Evolutionary conservation across 768 basidiomycete species (phyloP).

Genomic region (Lactarius vividus): DNA sequence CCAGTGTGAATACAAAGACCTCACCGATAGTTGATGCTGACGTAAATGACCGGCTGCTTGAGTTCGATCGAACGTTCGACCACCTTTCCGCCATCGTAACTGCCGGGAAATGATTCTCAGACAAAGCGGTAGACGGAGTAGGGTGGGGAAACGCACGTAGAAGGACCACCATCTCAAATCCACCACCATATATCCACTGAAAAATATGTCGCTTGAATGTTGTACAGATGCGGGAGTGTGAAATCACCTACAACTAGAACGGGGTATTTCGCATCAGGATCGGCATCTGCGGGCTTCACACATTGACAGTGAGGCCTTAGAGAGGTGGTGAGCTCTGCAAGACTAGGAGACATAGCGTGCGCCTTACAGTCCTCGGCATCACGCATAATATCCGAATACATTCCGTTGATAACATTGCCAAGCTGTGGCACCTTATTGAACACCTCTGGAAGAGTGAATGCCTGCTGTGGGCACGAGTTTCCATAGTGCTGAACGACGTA

Average conservation of each 20-base stretch:
- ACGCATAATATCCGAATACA: constrained; percentile 11
- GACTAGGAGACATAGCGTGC: background rate
- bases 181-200: constrained; percentile 33
- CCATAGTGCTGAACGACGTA: constrained; percentile 26
- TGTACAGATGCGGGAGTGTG: no score
- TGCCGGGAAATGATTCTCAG: constrained; percentile 1
- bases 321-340: background rate
- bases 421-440: background rate
- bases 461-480: constrained; percentile 32
- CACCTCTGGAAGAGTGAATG: constrained; percentile 15
- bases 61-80: constrained; percentile 31
- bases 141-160: constrained; percentile 2
- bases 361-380: constrained; percentile 30
- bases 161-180: constrained; percentile 19
- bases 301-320: constrained; percentile 31
- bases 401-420: background rate
- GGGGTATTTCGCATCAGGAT: constrained; percentile 21
- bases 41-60: constrained; percentile 29
- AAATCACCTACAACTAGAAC: constrained; percentile 30
- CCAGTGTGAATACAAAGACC: background rate
- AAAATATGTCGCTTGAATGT: background rate
- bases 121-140: background rate
- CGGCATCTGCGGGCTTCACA: constrained; percentile 24
- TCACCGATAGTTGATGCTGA: constrained; percentile 34
- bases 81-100: constrained; percentile 29